Base-by-base conservation (phyloP, 129 eudicot species). In the Smallanthus sonchifolius region DNA sequence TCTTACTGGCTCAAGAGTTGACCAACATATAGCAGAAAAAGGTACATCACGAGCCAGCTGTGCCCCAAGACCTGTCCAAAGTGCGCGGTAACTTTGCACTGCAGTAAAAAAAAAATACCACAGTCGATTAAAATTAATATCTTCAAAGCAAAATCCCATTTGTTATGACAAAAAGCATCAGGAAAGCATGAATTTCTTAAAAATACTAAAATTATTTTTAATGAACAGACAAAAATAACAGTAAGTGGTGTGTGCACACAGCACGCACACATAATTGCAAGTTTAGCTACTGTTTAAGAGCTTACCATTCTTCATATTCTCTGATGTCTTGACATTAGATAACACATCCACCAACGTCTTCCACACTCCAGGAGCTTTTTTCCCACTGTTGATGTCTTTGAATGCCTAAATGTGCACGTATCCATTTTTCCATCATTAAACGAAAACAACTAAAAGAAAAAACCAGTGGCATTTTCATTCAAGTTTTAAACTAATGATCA, bases 41-140 rank as follows among this genome's bases (percentile, higher is more conserved):
- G 99, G 97, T 48, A 94, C 99, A 75, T 94, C 99, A 69, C 99
- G 99, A 73, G 99, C 99, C 69, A 94, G 99, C 69, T 94, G 99
- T 16, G 99, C 93, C 67, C 99, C 96, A 75, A 94, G 96, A 60
- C 99, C 99, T 17, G 96, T 94, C 99, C 99, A 94, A 45, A 94
- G 87, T 6, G 81, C 81, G 1, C 99, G 96, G 45, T 81, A 91
- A 79, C 67, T 87, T 76, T 83, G 90, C 81, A 82, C 99, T 94
- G 86, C 69, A 79, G 55, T 38, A 56, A 15, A 57, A 17, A 75
- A 47, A 7, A 19, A 39, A 43, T 20, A 14, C 30, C 0, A 1
- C 30, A 15, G 37, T 47, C 39, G 10, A 28, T 30, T 76, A 60
- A 19, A 68, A 65, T n/a, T 38, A 19, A 44, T 8, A 80, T 65